Evolutionary conservation across 164 flowering plant genomes (phyloP), one percentile per base, ranked within the genome.

Genomic region (Kingdonia uniflora): DNA sequence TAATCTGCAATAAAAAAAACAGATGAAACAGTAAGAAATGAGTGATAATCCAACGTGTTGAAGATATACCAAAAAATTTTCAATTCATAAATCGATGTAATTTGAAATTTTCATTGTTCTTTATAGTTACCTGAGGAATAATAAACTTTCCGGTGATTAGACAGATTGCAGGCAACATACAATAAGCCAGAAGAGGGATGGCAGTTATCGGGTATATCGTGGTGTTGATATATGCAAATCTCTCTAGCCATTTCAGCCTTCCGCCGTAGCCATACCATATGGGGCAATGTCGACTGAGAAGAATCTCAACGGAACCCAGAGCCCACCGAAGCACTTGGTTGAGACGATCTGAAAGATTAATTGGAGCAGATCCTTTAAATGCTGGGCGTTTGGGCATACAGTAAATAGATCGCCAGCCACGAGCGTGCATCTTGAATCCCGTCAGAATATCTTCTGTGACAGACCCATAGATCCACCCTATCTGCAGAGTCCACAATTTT

Each of bases 401-500:
- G 49, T 67, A 67, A 3, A 67, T 61, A 50, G 67, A 67, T 35
- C 63, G 38, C 71, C 70, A 67, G 16, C 71, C 71, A 54, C 65
- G 63, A 58, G 62, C 59, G 51, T 67, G 71, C 67, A 67, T 67
- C 54, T 59, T 63, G 60, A 62, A 67, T 23, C 71, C 71, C 2
- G 67, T 67, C 19, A 67, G 55, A 38, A 67, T 63, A 44, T 67
- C 71, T 49, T 67, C 71, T 15, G 71, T 67, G 26, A 67, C 60
- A 35, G 71, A 67, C 33, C 71, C 71, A 47, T 67, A 67, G 11
- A 67, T 67, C 71, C 71, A 67, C 4, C 71, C 71, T 17, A 67
- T 54, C 68, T 60, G 48, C 51, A 24, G 51, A 48, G 33, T 3
- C 35, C 35, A 29, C 35, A 29, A 29, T 29, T 29, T 29, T 29